These are phyloP conservation scores for Serendipita sp. DNA, from an alignment of 768 basidiomycete species.

Conservation along the genomic window DNA sequence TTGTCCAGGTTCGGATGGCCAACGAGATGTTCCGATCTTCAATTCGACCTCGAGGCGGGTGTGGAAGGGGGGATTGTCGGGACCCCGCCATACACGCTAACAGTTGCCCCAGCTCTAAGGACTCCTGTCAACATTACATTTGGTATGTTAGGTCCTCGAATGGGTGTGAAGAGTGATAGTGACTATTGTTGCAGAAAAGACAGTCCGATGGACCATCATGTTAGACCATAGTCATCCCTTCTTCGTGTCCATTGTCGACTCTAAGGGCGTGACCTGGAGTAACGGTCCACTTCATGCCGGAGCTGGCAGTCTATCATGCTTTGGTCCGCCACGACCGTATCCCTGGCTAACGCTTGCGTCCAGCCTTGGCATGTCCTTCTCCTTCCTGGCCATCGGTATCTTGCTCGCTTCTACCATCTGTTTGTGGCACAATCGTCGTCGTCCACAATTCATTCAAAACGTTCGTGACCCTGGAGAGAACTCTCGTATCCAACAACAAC, in stretches of 20 bases:
- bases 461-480: neutral
- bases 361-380: constrained; percentile 5
- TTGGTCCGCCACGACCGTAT: neutral
- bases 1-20: constrained; percentile 46
- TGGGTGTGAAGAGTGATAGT: neutral
- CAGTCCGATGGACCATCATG: neutral
- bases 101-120: constrained; percentile 38
- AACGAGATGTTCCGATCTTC: constrained; percentile 9
- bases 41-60: neutral
- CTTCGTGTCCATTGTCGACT: constrained; percentile 38
- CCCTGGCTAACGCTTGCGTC: neutral
- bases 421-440: neutral
- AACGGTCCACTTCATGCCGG: constrained; percentile 39
- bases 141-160: neutral
- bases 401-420: neutral
- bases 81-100: neutral
- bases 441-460: neutral
- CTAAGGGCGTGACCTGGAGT: constrained; percentile 34
- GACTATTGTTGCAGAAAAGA: neutral
- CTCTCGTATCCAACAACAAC: too few relatives aligned
- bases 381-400: neutral
- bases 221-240: constrained; percentile 21
- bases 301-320: constrained; percentile 11
- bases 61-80: neutral
- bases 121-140: constrained; percentile 42